Base-by-base conservation (phyloP, 495 filamentous ascomycete genomes). In the Patellaria atrata region DNA sequence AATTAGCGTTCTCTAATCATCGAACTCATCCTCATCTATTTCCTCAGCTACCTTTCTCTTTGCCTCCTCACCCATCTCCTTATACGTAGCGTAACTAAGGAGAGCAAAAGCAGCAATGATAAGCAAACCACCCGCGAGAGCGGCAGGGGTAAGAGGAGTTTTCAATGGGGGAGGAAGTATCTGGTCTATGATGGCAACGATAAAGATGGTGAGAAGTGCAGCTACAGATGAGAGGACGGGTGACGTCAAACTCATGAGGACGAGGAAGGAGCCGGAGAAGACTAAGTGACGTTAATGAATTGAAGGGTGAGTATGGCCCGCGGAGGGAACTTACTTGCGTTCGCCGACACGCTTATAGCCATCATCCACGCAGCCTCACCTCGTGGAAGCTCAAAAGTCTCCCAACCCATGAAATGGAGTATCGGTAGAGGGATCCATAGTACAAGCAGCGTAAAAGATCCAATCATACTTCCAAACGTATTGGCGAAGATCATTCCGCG, bases 401-500 rank as follows among this genome's bases (percentile, higher is more conserved):
- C 89, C 54, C 72, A 62, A 0, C 84, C 83, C 1, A 68, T 56
- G 17, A 75, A 50, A 54, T 97, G 83, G 21, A 97, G 56, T 25
- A 94, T 62, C 0, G 85, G 86, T 6, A 97, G 43, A 3, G 89
- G 89, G 27, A 96, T 77, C 89, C 89, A 97, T 14, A 97, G 64
- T 1, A 97, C 78, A 0, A 68, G 48, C 10, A 97, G 57, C 0
- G 89, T 97, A 48, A 94, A 89, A 6, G 48, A 39, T 3, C 89
- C 89, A 32, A 96, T 86, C 38, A 86, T 52, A 40, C 75, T 84
- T 19, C 82, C 89, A 43, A 94, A 85, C 0, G 79, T 76, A 47
- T 86, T 94, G 36, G 89, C 84, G 47, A 96, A 96, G 44, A 93
- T 76, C 62, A 91, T 82, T 34, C 82, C 82, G 3, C 84, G 70